A percentile compares a stretch with the other conserved stretches of the same genome.
Evolutionary conservation across 148 eudicot species (phyloP).

Genomic region (Nyssa sinensis): DNA sequence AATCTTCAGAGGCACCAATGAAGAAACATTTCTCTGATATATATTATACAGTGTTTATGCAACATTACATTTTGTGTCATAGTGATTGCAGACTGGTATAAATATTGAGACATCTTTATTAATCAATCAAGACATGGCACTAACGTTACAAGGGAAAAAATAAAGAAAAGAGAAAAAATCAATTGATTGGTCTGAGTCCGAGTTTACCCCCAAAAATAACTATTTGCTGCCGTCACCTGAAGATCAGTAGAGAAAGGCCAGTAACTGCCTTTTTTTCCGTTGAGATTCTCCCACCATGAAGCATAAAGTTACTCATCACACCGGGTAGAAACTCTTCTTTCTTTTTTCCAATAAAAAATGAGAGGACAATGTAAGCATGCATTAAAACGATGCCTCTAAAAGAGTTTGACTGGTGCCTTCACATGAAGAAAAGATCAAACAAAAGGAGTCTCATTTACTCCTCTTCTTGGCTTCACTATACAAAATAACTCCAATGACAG

Average conservation of each 20-base stretch:
- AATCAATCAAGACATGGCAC: background rate
- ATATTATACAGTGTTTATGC: slow-evolving; percentile 9
- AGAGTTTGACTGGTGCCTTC: background rate
- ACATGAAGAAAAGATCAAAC: background rate
- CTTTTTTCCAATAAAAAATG: background rate
- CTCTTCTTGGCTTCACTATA: slow-evolving; percentile 80
- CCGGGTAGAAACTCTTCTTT: slow-evolving; percentile 3
- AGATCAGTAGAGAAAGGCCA: background rate
- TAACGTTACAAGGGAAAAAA: background rate
- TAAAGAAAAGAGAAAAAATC: too few species aligned
- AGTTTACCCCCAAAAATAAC: slow-evolving; percentile 13
- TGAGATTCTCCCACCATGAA: slow-evolving; percentile 9
- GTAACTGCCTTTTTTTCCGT: background rate
- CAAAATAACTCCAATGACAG: slow-evolving; percentile 62
- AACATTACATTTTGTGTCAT: slow-evolving; percentile 11
- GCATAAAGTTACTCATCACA: slow-evolving; percentile 1
- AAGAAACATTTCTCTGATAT: background rate
- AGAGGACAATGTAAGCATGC: too few species aligned
- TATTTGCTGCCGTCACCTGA: background rate
- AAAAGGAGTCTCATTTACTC: slow-evolving; percentile 31
- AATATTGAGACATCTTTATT: background rate
- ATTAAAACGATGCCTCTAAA: background rate
- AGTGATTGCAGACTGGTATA: background rate
- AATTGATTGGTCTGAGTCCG: background rate
- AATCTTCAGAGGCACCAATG: background rate